Base-by-base conservation (phyloP, 345 rosid species). In the Arabidopsis suecica region DNA sequence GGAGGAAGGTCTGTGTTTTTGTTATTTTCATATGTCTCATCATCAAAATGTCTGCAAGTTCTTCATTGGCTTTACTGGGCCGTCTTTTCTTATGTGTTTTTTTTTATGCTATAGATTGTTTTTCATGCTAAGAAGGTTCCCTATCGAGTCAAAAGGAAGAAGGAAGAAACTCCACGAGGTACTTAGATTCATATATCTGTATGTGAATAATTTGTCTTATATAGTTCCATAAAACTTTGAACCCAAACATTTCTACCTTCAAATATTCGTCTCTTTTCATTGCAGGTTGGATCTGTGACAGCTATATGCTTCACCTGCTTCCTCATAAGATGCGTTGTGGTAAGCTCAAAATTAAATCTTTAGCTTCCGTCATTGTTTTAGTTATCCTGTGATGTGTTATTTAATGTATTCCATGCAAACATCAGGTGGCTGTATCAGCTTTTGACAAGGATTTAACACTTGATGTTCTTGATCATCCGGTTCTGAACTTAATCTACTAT, bases 161-260 rank as follows among this genome's bases (percentile, higher is more conserved):
- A 85, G 97, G 84, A 96, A 93, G 88, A 96, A 96, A 72, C 98
- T 96, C 67, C 89, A 87, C 18, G 99, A 96, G 98, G 99, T 96
- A 81, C 65, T 74, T 67, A 34, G 71, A 63, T 36, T 36, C 50
- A 0, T 38, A 30, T 30, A 68, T 61, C 20, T 18, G 25, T 25
- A 45, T 68, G n/a, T 8, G 14, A 9, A 50, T 50, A 30, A 22
- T 23, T 64, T 72, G 16, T 45, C 59, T 77, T 63, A 38, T 16
- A 64, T 65, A 40, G 68, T 72, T 57, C 14, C 41, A 10, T 51
- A 10, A 0, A 33, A 72, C 40, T 50, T 58, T 45, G 20, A 58
- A 38, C 9, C 9, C 18, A 3, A 6, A 50, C 18, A 66, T 11
- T 14, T 51, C 45, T 33, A 28, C 49, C 54, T 38, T 47, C 30